Conservation (phyloP, 495 filamentous ascomycete genomes). For the Penicillium dipodomyicola region DNA sequence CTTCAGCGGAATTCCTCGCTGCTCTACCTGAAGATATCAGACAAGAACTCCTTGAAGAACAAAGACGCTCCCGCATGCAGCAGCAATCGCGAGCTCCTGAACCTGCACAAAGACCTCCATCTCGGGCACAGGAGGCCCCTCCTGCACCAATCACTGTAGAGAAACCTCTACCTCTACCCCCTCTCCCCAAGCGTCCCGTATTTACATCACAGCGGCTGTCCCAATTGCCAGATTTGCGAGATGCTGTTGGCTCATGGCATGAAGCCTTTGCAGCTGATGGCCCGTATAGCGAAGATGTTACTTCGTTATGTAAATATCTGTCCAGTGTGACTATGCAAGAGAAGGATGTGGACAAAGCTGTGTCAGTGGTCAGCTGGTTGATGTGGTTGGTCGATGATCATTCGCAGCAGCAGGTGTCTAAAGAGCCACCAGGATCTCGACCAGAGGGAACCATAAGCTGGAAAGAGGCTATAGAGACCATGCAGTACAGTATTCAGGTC, state of each 20-base stretch:
- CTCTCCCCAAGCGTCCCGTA: slow-evolving; percentile 54
- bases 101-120: slow-evolving; percentile 18
- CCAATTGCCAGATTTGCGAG: slow-evolving; percentile 53
- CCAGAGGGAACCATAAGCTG: slow-evolving; percentile 35
- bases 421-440: slow-evolving; percentile 7
- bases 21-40: slow-evolving; percentile 81
- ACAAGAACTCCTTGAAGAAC: slow-evolving; percentile 70
- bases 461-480: slow-evolving; percentile 49
- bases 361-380: slow-evolving; percentile 67
- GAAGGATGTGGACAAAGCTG: slow-evolving; percentile 70
- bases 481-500: slow-evolving; percentile 58
- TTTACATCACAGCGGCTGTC: slow-evolving; percentile 65
- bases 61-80: slow-evolving; percentile 55
- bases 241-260: slow-evolving; percentile 66
- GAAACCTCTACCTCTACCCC: slow-evolving; percentile 47
- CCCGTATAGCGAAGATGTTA: slow-evolving; percentile 75
- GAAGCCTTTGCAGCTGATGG: slow-evolving; percentile 62
- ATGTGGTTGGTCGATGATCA: slow-evolving; percentile 64
- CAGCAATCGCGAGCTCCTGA: slow-evolving; percentile 39
- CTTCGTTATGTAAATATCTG: slow-evolving; percentile 66
- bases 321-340: slow-evolving; percentile 67
- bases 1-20: slow-evolving; percentile 71
- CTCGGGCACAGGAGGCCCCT: slow-evolving; percentile 14
- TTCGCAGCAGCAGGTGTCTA: slow-evolving; percentile 6
- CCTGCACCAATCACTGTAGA: slow-evolving; percentile 18